Evolutionary conservation across 2,329 filamentous ascomycete species (phyloP).

Genomic region (Fusarium compactum): DNA sequence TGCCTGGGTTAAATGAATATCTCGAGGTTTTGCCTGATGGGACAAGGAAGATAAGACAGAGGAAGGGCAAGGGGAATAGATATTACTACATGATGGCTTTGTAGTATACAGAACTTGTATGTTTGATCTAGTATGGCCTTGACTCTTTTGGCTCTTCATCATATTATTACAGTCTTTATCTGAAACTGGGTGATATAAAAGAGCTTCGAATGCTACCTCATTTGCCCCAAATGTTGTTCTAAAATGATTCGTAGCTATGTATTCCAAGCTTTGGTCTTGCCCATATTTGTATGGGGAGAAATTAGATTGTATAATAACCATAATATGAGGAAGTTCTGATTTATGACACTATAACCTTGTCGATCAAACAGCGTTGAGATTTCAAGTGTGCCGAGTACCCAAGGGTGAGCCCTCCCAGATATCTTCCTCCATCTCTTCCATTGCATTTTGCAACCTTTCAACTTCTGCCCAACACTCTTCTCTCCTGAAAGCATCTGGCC

Average conservation of each 20-base stretch:
- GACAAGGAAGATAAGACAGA: slow-evolving; percentile 25
- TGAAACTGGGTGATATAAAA: too few relatives aligned
- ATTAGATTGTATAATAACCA: too few relatives aligned
- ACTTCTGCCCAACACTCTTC: slow-evolving; percentile 2
- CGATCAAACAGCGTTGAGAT: too few relatives aligned
- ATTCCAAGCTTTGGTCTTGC: too few relatives aligned
- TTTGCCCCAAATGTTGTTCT: too few relatives aligned
- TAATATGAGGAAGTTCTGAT: too few relatives aligned
- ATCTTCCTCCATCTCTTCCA: not conserved
- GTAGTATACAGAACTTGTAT: not conserved
- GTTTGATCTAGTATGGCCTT: not conserved
- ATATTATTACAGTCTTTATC: too few relatives aligned
- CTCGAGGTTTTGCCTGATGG: slow-evolving; percentile 27
- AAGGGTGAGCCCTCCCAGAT: not conserved
- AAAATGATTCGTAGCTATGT: too few relatives aligned
- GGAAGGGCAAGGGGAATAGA: slow-evolving; percentile 6
- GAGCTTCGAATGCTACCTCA: too few relatives aligned
- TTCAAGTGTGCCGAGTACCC: not conserved
- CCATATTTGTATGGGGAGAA: too few relatives aligned
- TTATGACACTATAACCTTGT: too few relatives aligned
- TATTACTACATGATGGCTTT: slow-evolving; percentile 3
- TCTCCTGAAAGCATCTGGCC: not conserved
- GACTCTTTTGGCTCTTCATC: not conserved
- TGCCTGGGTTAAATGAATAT: slow-evolving; percentile 23
- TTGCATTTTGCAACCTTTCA: not conserved